phyloP scores from a whole-genome alignment of 352 stramenopile genomes.

The Phytophthora uliginosa region DNA sequence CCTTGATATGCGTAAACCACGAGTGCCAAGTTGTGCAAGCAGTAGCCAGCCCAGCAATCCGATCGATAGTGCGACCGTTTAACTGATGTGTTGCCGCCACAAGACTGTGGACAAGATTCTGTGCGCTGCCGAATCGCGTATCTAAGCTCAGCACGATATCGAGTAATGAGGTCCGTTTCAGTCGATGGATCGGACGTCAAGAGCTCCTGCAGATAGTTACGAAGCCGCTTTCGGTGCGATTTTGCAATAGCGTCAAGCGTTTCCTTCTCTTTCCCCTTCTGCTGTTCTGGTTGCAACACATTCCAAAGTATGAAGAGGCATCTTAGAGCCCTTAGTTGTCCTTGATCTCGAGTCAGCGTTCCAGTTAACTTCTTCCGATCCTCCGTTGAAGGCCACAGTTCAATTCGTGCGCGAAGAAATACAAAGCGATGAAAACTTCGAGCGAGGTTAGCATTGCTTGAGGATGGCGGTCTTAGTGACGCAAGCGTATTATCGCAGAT shows the following conservation, averaged over 20 bases:
- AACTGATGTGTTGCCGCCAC: not conserved
- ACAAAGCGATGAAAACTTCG: conserved; percentile 61
- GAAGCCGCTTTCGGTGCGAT: conserved; percentile 25
- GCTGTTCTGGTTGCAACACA: conserved; percentile 36
- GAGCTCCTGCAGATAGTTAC: conserved; percentile 27
- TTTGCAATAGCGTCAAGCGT: conserved; percentile 54
- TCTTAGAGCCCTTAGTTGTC: conserved; percentile 23
- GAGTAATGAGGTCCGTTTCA: conserved; percentile 35
- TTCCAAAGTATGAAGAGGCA: conserved; percentile 52
- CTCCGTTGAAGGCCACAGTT: conserved; percentile 35
- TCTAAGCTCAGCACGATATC: conserved; percentile 59
- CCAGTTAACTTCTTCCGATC: conserved; percentile 16
- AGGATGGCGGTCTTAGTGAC: conserved; percentile 24
- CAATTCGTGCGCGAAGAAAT: conserved; percentile 56
- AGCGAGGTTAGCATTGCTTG: conserved; percentile 6
- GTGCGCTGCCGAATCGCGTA: conserved; percentile 42
- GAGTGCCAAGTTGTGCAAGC: conserved; percentile 72
- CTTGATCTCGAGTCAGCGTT: conserved; percentile 4
- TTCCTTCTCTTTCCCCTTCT: conserved; percentile 24
- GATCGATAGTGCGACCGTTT: not conserved
- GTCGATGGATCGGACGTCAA: conserved; percentile 31
- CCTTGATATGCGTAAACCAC: conserved; percentile 61
- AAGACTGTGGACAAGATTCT: conserved; percentile 10
- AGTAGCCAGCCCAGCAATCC: conserved; percentile 53
- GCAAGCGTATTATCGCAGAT: conserved; percentile 69